phyloP scores from a whole-genome alignment of 2,329 filamentous ascomycete species.

The Myriosclerotinia scirpicola region DNA sequence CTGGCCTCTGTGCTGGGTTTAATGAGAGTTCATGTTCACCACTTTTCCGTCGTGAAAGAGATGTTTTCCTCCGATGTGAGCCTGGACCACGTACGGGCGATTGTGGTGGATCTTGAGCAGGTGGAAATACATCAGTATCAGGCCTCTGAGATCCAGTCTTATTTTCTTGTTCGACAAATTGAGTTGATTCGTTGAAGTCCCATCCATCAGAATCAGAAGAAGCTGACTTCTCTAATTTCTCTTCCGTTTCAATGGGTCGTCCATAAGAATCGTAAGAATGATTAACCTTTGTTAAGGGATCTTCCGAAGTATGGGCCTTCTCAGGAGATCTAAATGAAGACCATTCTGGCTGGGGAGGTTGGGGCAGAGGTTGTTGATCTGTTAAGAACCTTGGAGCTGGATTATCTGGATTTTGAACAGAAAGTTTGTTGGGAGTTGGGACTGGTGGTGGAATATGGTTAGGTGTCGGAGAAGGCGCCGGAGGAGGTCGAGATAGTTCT shows the following conservation, averaged over 20 bases:
- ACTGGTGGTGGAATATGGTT: slow-evolving; percentile 61
- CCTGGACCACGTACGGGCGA: slow-evolving; percentile 70
- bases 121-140: slow-evolving; percentile 86
- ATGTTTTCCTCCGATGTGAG: slow-evolving; percentile 78
- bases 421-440: slow-evolving; percentile 43
- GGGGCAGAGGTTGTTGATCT: slow-evolving; percentile 49
- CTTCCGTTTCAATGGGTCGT: slow-evolving; percentile 46
- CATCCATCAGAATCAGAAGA: slow-evolving; percentile 70
- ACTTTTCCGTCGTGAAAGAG: slow-evolving; percentile 69
- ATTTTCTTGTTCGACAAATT: slow-evolving; percentile 55
- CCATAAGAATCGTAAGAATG: slow-evolving; percentile 60
- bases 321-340: slow-evolving; percentile 37
- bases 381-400: slow-evolving; percentile 56
- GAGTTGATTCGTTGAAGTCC: slow-evolving; percentile 84
- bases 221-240: slow-evolving; percentile 49
- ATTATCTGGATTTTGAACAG: slow-evolving; percentile 43
- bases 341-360: slow-evolving; percentile 44
- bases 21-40: slow-evolving; percentile 64
- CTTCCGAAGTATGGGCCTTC: slow-evolving; percentile 45
- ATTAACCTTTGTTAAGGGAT: slow-evolving; percentile 56
- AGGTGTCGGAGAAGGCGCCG: slow-evolving; percentile 46
- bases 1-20: slow-evolving; percentile 58
- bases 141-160: slow-evolving; percentile 63
- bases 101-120: slow-evolving; percentile 74
- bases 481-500: slow-evolving; percentile 48